Evolutionary conservation across 176 grass and related monocot species (phyloP).

Genomic region (Alopecurus myosuroides): DNA sequence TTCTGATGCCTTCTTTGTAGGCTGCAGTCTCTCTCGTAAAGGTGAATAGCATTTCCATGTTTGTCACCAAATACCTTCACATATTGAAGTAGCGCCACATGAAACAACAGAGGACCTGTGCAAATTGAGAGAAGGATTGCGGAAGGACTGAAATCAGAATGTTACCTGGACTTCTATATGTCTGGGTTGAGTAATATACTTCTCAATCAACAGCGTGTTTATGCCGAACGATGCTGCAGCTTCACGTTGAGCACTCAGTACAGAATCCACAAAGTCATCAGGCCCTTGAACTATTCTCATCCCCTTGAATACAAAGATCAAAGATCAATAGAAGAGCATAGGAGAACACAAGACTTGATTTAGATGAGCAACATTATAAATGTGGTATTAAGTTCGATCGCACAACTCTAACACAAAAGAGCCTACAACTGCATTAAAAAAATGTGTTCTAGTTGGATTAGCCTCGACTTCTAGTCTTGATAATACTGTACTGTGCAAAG

Average conservation of each 20-base stretch:
- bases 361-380: not conserved
- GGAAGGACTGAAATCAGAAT: not conserved
- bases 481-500: not conserved
- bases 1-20: slow-evolving; percentile 98
- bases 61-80: slow-evolving; percentile 87
- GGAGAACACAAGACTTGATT: not conserved
- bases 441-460: not conserved
- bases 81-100: not conserved
- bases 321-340: not conserved
- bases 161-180: slow-evolving; percentile 94
- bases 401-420: not conserved
- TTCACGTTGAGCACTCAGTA: slow-evolving; percentile 80
- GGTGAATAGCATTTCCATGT: slow-evolving; percentile 85
- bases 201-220: slow-evolving; percentile 78
- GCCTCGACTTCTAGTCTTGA: not conserved
- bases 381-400: not conserved
- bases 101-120: not conserved
- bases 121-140: not conserved
- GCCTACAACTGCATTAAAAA: not conserved
- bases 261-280: slow-evolving; percentile 69
- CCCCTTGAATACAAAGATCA: slow-evolving; percentile 50
- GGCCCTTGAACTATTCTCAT: slow-evolving; percentile 88
- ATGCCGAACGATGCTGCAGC: slow-evolving; percentile 91
- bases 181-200: slow-evolving; percentile 92
- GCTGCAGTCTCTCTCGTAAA: slow-evolving; percentile 97